Percentiles rank a stretch among this genome's conserved stretches.
Conservation (phyloP, 441 rosid genomes). For the Jatropha multifida region DNA sequence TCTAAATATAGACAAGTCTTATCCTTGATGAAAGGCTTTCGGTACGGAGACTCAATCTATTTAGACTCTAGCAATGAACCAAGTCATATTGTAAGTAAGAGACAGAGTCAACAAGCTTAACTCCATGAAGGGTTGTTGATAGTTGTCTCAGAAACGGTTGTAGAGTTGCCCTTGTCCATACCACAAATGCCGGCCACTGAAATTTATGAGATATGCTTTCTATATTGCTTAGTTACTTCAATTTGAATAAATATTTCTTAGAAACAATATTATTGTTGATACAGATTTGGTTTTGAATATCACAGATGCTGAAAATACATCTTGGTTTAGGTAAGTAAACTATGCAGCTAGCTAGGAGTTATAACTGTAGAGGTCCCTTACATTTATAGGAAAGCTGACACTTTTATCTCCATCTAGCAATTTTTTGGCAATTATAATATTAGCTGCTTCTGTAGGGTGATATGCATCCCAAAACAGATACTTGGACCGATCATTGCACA, state of each 20-base stretch:
- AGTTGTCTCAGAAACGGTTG: neutral
- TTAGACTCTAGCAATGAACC: too few species aligned
- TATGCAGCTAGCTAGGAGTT: neutral
- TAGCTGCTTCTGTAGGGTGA: slow-evolving; percentile 34
- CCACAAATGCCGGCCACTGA: neutral
- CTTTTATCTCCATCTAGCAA: neutral
- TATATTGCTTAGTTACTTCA: too few species aligned
- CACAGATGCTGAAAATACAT: too few species aligned
- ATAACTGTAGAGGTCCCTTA: neutral
- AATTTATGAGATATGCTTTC: neutral
- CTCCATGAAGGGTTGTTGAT: neutral
- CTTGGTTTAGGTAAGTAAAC: too few species aligned
- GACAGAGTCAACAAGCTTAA: too few species aligned
- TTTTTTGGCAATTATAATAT: neutral
- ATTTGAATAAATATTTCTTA: too few species aligned
- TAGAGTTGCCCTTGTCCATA: neutral
- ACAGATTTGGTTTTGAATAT: too few species aligned
- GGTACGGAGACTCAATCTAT: too few species aligned
- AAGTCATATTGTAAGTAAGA: too few species aligned
- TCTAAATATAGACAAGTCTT: too few species aligned
- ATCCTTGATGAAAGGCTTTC: too few species aligned
- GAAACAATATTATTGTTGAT: too few species aligned
- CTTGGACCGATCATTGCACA: slow-evolving; percentile 42
- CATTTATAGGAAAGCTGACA: neutral
- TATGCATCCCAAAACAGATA: slow-evolving; percentile 59